Conservation (phyloP, 1,284 basidiomycete genomes). For the Trametes hirsuta region DNA sequence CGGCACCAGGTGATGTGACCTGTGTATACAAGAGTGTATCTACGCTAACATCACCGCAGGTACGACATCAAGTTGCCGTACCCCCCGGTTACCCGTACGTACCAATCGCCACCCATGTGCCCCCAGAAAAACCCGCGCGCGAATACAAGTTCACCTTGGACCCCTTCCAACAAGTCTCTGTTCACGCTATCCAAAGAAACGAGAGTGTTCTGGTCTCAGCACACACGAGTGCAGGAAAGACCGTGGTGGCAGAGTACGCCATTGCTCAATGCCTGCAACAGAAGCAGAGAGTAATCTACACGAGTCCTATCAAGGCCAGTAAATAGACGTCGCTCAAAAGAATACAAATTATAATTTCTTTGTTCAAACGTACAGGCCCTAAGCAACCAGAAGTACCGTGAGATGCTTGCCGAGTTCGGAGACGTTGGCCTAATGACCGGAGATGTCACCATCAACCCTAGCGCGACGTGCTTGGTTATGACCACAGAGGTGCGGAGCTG, state of each 20-base stretch:
- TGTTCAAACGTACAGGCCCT: constrained; percentile 66
- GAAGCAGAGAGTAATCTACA: constrained; percentile 98
- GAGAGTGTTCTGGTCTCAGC: constrained; percentile 99
- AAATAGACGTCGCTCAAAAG: constrained; percentile 24
- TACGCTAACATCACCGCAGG: constrained; percentile 46
- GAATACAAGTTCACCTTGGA: constrained; percentile 97
- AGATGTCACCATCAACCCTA: constrained; percentile 99
- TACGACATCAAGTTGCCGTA: constrained; percentile 94
- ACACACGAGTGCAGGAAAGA: constrained; percentile 98
- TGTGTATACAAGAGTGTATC: neutral
- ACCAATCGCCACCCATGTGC: constrained; percentile 91
- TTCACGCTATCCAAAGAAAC: constrained; percentile 94
- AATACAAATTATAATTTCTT: constrained; percentile 26
- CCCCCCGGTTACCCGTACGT: constrained; percentile 92
- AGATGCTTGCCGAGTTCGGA: constrained; percentile 95
- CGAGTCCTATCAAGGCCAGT: constrained; percentile 97
- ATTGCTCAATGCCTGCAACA: constrained; percentile 94
- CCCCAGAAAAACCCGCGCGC: constrained; percentile 87
- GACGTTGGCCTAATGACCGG: constrained; percentile 99
- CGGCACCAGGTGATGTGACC: constrained; percentile 70
- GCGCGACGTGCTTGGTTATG: constrained; percentile 98
- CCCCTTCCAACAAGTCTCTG: constrained; percentile 96
- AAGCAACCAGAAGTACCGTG: constrained; percentile 98
- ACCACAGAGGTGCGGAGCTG: constrained; percentile 86
- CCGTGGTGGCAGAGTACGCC: constrained; percentile 98